phyloP scores from a whole-genome alignment of 805 yeast species.

The Candida yuanshanica region DNA sequence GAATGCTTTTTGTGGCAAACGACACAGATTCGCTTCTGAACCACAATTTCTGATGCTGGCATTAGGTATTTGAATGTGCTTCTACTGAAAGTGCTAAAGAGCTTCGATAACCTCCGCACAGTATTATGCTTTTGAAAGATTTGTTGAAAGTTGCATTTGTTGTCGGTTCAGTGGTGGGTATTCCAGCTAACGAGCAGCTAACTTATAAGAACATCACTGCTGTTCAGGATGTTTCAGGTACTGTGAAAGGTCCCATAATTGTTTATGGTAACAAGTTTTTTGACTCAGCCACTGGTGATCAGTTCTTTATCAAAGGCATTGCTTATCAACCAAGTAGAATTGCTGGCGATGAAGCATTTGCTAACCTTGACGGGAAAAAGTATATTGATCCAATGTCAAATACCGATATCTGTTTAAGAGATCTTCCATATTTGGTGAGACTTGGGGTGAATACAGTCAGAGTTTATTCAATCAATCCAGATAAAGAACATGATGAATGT shows the following conservation, averaged over 20 bases:
- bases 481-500: constrained; percentile 66
- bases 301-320: constrained; percentile 82
- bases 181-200: neutral
- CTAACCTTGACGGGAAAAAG: constrained; percentile 20
- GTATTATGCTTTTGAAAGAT: neutral
- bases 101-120: neutral
- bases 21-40: too few species aligned
- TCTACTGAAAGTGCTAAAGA: too few species aligned
- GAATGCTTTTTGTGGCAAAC: too few species aligned
- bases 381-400: constrained; percentile 77
- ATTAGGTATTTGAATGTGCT: too few species aligned
- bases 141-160: neutral
- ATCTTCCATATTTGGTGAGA: constrained; percentile 66
- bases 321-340: constrained; percentile 70
- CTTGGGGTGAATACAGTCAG: constrained; percentile 75
- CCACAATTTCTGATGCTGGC: too few species aligned
- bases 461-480: constrained; percentile 80
- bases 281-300: constrained; percentile 63
- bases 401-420: constrained; percentile 64
- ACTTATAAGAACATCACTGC: neutral
- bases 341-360: constrained; percentile 30
- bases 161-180: neutral
- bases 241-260: constrained; percentile 40
- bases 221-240: neutral
- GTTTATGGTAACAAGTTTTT: constrained; percentile 74